Conservation (phyloP, 176 grass and related monocot genomes). For the Bolboschoenus planiculmis region DNA sequence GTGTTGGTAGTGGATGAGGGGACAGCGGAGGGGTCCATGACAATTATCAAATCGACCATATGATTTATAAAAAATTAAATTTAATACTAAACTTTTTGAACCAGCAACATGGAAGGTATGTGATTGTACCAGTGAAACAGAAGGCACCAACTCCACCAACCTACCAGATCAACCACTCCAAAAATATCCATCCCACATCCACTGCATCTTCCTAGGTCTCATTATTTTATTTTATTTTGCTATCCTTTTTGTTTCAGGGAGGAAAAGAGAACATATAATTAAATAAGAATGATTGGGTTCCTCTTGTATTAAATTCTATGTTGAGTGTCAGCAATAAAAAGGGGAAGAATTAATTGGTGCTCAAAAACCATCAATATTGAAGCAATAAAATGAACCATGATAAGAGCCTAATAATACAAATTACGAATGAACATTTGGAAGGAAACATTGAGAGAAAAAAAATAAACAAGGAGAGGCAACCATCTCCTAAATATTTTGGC, state of each 20-base stretch:
- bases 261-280: not conserved
- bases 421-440: conserved; percentile 12
- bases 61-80: not conserved
- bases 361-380: not conserved
- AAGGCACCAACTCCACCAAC: conserved; percentile 27
- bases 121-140: conserved; percentile 26
- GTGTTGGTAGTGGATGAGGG: conserved; percentile 4
- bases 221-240: not conserved
- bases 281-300: not conserved
- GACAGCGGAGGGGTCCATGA: not conserved
- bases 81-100: conserved; percentile 13
- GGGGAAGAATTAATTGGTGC: not conserved
- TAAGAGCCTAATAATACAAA: not conserved
- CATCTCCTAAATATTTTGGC: conserved; percentile 26
- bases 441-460: not conserved
- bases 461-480: conserved; percentile 19
- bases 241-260: not conserved
- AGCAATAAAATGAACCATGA: not conserved
- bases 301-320: not conserved
- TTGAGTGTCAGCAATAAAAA: not conserved
- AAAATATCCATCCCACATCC: not conserved
- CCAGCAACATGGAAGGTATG: conserved; percentile 17
- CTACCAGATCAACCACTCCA: conserved; percentile 17
- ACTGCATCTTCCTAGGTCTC: not conserved
- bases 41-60: not conserved